phyloP scores from a whole-genome alignment of 2,329 filamentous ascomycete genomes.

The Hypoxylon sp. region DNA sequence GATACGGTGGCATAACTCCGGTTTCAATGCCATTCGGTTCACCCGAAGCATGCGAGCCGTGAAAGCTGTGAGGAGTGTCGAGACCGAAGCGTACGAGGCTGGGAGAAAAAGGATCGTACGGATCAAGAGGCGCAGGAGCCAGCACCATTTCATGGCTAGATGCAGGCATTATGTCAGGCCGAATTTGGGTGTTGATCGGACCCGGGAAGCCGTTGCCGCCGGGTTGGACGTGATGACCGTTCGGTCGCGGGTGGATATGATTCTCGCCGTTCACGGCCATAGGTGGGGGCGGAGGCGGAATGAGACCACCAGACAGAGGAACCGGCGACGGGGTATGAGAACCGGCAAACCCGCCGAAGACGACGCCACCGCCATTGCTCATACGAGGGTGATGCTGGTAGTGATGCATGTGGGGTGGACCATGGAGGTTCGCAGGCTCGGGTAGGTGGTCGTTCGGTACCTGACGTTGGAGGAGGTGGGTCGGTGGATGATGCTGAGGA shows the following conservation, averaged over 20 bases:
- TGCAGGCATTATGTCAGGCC: conserved; percentile 40
- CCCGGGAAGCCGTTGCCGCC: conserved; percentile 42
- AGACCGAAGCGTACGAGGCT: conserved; percentile 55
- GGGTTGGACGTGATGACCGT: conserved; percentile 41
- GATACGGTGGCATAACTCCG: conserved; percentile 50
- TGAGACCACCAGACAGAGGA: conserved; percentile 57
- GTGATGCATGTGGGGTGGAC: conserved; percentile 41
- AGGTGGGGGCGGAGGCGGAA: conserved; percentile 57
- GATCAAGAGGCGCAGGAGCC: conserved; percentile 41
- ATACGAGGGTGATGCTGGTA: conserved; percentile 60
- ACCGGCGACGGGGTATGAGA: conserved; percentile 68
- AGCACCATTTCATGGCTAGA: conserved; percentile 40
- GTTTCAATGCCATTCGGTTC: conserved; percentile 54
- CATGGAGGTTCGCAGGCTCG: conserved; percentile 37
- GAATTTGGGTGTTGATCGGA: conserved; percentile 42
- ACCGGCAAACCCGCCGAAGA: conserved; percentile 63
- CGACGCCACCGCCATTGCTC: conserved; percentile 61
- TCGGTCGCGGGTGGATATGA: conserved; percentile 37
- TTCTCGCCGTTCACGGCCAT: conserved; percentile 41
- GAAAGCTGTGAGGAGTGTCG: conserved; percentile 68
- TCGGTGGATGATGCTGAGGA: conserved; percentile 14
- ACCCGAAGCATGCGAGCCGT: conserved; percentile 66
- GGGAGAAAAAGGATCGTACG: conserved; percentile 48
- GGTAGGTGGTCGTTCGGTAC: conserved; percentile 35
- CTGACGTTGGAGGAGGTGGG: conserved; percentile 36